Percentiles rank a stretch among this genome's conserved stretches.
phyloP scores from a whole-genome alignment of 495 filamentous ascomycete genomes.

The Penicillium cinerascens region DNA sequence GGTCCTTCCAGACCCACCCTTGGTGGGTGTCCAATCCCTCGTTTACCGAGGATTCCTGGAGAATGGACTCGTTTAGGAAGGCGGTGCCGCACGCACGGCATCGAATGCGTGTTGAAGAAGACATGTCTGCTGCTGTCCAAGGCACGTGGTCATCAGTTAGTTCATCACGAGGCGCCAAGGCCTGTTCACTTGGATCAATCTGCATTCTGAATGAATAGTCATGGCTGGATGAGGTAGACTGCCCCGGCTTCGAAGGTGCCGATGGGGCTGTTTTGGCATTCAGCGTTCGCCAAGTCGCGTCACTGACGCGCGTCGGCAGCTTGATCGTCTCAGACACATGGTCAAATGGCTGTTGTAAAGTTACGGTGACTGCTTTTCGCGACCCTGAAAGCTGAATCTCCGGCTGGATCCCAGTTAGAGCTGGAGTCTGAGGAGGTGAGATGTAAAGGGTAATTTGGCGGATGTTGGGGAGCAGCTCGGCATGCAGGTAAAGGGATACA shows the following conservation, averaged over 20 bases:
- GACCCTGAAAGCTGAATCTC: conserved; percentile 38
- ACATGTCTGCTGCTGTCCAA: conserved; percentile 70
- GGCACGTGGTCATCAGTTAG: conserved; percentile 49
- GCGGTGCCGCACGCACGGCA: conserved; percentile 59
- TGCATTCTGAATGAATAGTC: conserved; percentile 68
- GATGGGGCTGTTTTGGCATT: neutral
- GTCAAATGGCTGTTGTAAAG: conserved; percentile 42
- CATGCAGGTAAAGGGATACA: conserved; percentile 58
- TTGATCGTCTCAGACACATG: conserved; percentile 51
- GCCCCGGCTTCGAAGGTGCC: neutral
- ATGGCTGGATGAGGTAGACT: conserved; percentile 3
- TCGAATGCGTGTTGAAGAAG: conserved; percentile 46
- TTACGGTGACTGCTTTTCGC: conserved; percentile 35
- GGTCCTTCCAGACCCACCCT: conserved; percentile 75
- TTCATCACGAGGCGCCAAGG: conserved; percentile 20
- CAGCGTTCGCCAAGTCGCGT: conserved; percentile 25
- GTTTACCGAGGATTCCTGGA: neutral
- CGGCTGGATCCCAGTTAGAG: conserved; percentile 28
- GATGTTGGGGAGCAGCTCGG: conserved; percentile 85
- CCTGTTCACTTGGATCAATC: conserved; percentile 42
- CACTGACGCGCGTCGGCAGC: conserved; percentile 62
- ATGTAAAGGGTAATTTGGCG: conserved; percentile 75
- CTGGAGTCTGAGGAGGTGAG: conserved; percentile 52
- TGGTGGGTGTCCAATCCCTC: neutral
- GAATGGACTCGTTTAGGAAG: conserved; percentile 21